Percentiles rank a stretch among this genome's conserved stretches.
phyloP scores from a whole-genome alignment of 129 eudicot species.

The Pulicaria dysenterica region DNA sequence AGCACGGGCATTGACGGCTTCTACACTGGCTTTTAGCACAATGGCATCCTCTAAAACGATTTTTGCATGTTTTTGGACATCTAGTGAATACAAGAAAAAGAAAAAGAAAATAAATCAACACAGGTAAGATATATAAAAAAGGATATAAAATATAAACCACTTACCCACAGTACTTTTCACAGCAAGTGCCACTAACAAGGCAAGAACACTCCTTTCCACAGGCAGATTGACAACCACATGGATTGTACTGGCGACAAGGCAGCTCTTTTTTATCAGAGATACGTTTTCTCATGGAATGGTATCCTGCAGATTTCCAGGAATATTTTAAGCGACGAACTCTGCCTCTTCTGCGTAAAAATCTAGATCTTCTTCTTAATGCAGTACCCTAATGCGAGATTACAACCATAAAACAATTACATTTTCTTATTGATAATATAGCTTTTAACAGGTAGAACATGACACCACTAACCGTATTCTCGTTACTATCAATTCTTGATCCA shows the following conservation, averaged over 20 bases:
- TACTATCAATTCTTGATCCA: conserved; percentile 65
- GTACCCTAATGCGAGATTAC: conserved; percentile 53
- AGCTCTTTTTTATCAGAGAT: conserved; percentile 84
- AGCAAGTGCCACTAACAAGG: conserved; percentile 78
- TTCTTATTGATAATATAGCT: conserved; percentile 3
- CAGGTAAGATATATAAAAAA: too few species aligned
- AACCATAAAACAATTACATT: conserved; percentile 12
- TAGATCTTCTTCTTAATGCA: conserved; percentile 68
- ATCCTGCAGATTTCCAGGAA: conserved; percentile 89
- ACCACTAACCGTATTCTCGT: conserved; percentile 59
- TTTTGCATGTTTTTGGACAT: conserved; percentile 94
- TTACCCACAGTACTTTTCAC: conserved; percentile 99
- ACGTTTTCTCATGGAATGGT: conserved; percentile 69
- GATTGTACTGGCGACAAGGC: conserved; percentile 85
- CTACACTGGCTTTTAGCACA: conserved; percentile 96
- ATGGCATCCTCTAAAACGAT: conserved; percentile 91
- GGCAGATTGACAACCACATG: conserved; percentile 85
- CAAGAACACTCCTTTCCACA: conserved; percentile 97
- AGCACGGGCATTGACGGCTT: conserved; percentile 96
- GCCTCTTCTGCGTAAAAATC: conserved; percentile 81
- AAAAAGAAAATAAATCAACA: background rate
- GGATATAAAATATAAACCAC: background rate
- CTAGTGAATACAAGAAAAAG: conserved; percentile 32
- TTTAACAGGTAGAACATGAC: conserved; percentile 15
- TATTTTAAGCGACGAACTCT: conserved; percentile 90